Percentiles rank a stretch among this genome's conserved stretches.
These are phyloP conservation scores for Cyclotella cryptica DNA, from an alignment of 108 stramenopile genomes.

Conservation along the genomic window DNA sequence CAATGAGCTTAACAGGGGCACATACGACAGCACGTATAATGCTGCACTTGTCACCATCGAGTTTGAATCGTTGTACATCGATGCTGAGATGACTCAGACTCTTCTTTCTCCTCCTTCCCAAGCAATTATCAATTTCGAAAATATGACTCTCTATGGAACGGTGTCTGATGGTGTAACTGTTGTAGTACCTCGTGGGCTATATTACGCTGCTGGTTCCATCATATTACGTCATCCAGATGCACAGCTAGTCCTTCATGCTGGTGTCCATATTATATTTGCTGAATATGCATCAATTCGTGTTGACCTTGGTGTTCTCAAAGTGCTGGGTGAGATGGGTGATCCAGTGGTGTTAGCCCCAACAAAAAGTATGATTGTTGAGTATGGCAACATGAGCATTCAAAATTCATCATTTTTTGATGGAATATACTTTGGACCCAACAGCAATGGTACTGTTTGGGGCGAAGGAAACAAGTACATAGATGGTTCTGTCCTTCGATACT, in stretches of 20 bases:
- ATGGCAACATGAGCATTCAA: neutral
- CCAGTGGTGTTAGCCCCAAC: conserved; percentile 7
- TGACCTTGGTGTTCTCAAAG: conserved; percentile 20
- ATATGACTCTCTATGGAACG: conserved; percentile 22
- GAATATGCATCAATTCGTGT: conserved; percentile 25
- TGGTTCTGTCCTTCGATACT: conserved; percentile 18
- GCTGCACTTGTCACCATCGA: conserved; percentile 8
- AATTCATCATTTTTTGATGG: conserved; percentile 4
- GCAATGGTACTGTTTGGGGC: conserved; percentile 8
- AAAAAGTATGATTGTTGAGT: conserved; percentile 2
- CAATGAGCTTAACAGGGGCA: neutral
- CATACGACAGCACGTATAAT: conserved; percentile 18
- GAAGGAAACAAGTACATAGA: conserved; percentile 18
- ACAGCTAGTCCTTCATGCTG: conserved; percentile 16
- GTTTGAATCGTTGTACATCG: conserved; percentile 11
- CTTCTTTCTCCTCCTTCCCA: conserved; percentile 16
- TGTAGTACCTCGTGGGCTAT: conserved; percentile 2
- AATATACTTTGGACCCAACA: conserved; percentile 20
- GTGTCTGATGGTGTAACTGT: conserved; percentile 8
- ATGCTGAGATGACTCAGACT: conserved; percentile 21
- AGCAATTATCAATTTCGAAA: conserved; percentile 8
- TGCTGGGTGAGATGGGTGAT: neutral
- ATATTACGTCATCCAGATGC: conserved; percentile 15
- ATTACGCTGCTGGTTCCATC: conserved; percentile 22
- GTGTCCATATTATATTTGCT: conserved; percentile 27